Conservation (phyloP, 2,329 filamentous ascomycete genomes). For the Aspergillus calidoustus region DNA sequence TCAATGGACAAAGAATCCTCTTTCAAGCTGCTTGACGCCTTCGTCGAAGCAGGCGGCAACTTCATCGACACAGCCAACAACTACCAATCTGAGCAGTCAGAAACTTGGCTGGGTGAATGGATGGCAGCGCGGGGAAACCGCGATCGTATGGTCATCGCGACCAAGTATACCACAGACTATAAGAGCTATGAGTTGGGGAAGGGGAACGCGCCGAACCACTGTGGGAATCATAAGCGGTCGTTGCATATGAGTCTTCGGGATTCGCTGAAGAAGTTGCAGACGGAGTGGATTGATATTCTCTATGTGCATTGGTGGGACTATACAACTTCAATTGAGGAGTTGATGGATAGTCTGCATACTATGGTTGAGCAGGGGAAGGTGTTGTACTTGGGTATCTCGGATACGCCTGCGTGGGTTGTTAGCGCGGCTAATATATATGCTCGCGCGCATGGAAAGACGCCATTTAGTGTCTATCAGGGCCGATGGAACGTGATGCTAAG, state of each 20-base stretch:
- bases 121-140: constrained; percentile 67
- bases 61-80: constrained; percentile 75
- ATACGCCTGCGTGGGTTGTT: constrained; percentile 48
- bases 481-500: constrained; percentile 45
- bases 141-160: constrained; percentile 53
- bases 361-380: constrained; percentile 47
- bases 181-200: constrained; percentile 41
- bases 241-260: constrained; percentile 50
- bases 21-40: constrained; percentile 70
- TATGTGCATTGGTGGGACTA: constrained; percentile 62
- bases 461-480: constrained; percentile 47
- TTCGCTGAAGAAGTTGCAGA: constrained; percentile 55
- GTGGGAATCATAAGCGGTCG: constrained; percentile 50
- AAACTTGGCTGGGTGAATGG: constrained; percentile 73
- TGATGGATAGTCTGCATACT: constrained; percentile 45
- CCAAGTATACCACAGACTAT: constrained; percentile 69
- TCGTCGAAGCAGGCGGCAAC: constrained; percentile 69
- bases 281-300: constrained; percentile 58
- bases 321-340: constrained; percentile 42
- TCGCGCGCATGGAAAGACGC: constrained; percentile 44
- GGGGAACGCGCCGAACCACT: constrained; percentile 28
- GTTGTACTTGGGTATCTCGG: constrained; percentile 47
- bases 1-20: constrained; percentile 65
- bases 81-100: constrained; percentile 68
- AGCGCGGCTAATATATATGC: constrained; percentile 47